Base-by-base conservation (phyloP, 768 basidiomycete genomes). In the Leccinum aurantiacum region DNA sequence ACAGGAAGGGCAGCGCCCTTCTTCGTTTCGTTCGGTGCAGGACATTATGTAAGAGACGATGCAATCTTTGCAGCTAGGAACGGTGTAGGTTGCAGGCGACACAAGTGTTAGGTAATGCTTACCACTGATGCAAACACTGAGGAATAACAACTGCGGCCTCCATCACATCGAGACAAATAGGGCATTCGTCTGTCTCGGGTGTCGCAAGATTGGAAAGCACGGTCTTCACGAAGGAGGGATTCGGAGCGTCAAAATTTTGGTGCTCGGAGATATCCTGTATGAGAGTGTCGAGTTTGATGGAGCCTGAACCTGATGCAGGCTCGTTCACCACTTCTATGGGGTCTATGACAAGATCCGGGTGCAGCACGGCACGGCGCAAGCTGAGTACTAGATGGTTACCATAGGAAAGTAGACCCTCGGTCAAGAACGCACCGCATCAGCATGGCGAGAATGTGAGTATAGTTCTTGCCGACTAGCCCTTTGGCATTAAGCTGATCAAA, bases 361-460 rank as follows among this genome's bases (percentile, higher is more conserved):
- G 96, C 22, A 97, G 81, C 4, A 97, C 95, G 9, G 95, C 95
- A 57, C 94, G 93, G 33, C 96, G 89, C 29, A 97, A 74, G 61
- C 92, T 94, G 64, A 7, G 52, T 15, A 49, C 62, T 37, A 52
- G 25, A n/a, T 14, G 53, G 70, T 49, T 64, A 54, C 56, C 31
- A 22, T 19, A 35, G 24, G 13, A 57, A 31, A 19, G 46, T 15
- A 49, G 31, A 56, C 4, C 3, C 17, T 15, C 6, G 54, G 29
- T 24, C 56, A 46, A 58, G 17, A 29, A 74, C 82, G 25, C 57
- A 93, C 93, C 88, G 84, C 92, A 96, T 96, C 31, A 98, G 79
- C 90, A 96, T 94, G 13, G 95, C 93, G 66, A 98, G 82, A 70
- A 95, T 93, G 71, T 92, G 86, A 19, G 91, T 89, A 71, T 90